Conservation (phyloP, 768 basidiomycete species). For the Tulasnella sp. region DNA sequence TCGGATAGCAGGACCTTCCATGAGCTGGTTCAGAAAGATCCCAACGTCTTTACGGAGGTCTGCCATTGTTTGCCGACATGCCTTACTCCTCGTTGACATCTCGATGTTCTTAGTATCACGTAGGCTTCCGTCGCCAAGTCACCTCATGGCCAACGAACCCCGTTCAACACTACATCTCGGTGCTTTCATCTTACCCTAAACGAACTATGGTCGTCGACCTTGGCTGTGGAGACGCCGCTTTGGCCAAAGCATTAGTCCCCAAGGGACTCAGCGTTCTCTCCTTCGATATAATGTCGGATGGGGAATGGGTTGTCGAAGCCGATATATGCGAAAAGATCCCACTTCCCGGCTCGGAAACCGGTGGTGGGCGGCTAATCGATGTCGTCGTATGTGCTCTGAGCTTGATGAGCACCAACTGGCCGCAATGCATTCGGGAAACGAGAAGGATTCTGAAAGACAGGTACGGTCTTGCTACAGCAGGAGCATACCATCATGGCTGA, state of each 20-base stretch:
- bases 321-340: constrained; percentile 78
- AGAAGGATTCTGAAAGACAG: constrained; percentile 77
- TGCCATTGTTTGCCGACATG: constrained; percentile 66
- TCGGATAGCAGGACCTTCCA: constrained; percentile 65
- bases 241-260: constrained; percentile 66
- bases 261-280: constrained; percentile 64
- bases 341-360: constrained; percentile 67
- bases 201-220: constrained; percentile 81
- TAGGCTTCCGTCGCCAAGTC: constrained; percentile 85
- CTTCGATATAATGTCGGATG: constrained; percentile 72
- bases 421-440: constrained; percentile 79
- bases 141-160: constrained; percentile 92
- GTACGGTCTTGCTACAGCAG: constrained; percentile 41
- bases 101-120: constrained; percentile 61
- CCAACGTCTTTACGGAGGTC: constrained; percentile 76
- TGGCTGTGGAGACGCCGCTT: constrained; percentile 88
- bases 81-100: constrained; percentile 68
- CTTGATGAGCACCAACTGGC: constrained; percentile 96
- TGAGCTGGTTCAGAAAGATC: constrained; percentile 77
- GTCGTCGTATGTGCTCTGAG: constrained; percentile 90
- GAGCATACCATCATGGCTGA: background rate
- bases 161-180: constrained; percentile 66
- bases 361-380: constrained; percentile 73
- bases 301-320: constrained; percentile 73
- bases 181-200: constrained; percentile 49